These are phyloP conservation scores for Parasarocladium wereldwijsianum DNA, from an alignment of 2,329 filamentous ascomycete genomes.

Conservation along the genomic window DNA sequence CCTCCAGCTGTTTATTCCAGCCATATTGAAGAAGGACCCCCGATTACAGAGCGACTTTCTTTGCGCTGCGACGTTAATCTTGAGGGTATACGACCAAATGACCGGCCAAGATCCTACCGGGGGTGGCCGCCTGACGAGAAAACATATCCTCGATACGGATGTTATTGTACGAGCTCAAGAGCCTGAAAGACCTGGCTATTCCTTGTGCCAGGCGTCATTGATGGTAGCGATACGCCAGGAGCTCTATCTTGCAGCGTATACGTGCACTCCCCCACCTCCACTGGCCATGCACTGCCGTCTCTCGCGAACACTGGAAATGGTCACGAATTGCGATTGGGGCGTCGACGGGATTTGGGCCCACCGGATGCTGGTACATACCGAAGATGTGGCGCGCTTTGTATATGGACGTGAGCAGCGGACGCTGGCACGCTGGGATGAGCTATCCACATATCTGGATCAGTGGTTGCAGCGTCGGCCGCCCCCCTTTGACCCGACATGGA, in stretches of 20 bases:
- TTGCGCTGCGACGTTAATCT: not conserved
- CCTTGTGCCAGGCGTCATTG: not conserved
- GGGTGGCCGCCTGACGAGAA: not conserved
- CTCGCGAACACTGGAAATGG: constrained; percentile 1
- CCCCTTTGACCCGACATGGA: constrained; percentile 2
- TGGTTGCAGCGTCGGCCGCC: not conserved
- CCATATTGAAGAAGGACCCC: constrained; percentile 1
- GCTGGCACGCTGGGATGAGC: not conserved
- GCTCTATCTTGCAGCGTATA: not conserved
- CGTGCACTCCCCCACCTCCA: not conserved
- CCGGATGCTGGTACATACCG: constrained; percentile 1
- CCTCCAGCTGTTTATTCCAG: constrained; percentile 2
- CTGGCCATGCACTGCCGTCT: constrained; percentile 1
- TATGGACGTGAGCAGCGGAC: constrained; percentile 1
- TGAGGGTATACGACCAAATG: not conserved
- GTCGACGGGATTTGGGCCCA: constrained; percentile 1
- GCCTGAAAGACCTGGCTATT: not conserved
- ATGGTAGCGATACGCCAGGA: constrained; percentile 1
- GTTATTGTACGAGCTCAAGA: not conserved
- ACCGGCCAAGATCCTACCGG: not conserved
- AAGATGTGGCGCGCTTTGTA: constrained; percentile 1
- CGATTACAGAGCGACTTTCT: not conserved
- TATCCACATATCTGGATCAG: not conserved
- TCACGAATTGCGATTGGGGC: not conserved
- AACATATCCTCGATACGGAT: not conserved